Conservation (phyloP, 1,284 basidiomycete genomes). For the Cyathus pygmaeus region DNA sequence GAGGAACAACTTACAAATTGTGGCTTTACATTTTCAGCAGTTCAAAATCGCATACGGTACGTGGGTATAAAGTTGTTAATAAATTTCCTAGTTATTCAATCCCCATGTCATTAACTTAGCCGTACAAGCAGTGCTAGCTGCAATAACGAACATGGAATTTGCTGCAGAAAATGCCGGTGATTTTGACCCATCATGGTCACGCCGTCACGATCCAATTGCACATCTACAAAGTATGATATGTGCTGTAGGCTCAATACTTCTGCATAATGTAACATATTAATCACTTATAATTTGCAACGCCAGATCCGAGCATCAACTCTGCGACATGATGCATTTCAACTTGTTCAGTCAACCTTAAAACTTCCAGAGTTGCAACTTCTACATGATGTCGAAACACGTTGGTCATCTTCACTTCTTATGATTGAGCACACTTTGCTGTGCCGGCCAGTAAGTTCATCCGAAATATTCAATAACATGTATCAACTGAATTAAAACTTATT, state of each 20-base stretch:
- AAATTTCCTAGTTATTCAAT: neutral
- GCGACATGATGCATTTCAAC: neutral
- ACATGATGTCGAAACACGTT: conserved; percentile 45
- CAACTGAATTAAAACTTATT: too few species aligned
- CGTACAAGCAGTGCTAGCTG: conserved; percentile 17
- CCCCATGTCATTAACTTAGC: conserved; percentile 30
- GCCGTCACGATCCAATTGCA: conserved; percentile 12
- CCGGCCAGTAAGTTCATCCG: neutral
- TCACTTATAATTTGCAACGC: too few species aligned
- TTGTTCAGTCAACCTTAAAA: neutral
- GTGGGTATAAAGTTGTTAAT: too few species aligned
- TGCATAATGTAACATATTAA: too few species aligned
- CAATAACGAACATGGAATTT: conserved; percentile 20
- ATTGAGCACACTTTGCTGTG: conserved; percentile 27
- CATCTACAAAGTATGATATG: too few species aligned
- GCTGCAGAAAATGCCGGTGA: conserved; percentile 9
- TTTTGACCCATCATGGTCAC: too few species aligned
- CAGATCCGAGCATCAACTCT: conserved; percentile 8
- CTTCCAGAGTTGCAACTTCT: conserved; percentile 34
- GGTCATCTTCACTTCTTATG: conserved; percentile 51
- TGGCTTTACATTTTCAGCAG: conserved; percentile 22
- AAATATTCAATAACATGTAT: too few species aligned
- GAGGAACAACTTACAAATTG: conserved; percentile 18
- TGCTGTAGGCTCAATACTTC: too few species aligned
- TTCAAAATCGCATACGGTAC: conserved; percentile 18